Evolutionary conservation across 495 filamentous ascomycete genomes (phyloP).

Genomic region (Letharia lupina): DNA sequence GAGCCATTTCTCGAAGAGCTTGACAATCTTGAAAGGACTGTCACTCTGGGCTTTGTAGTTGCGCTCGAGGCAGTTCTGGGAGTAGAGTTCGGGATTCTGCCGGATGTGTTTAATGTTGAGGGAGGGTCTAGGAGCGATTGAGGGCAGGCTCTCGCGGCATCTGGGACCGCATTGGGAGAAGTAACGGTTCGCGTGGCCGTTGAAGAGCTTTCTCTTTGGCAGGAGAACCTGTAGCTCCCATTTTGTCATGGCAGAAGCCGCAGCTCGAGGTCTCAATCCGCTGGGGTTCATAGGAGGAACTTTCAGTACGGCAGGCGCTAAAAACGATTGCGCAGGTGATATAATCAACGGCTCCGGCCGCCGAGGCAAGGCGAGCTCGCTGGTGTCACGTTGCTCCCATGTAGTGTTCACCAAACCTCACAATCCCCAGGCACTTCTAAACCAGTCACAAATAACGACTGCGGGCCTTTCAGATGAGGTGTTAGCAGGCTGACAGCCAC

Average conservation of each 20-base stretch:
- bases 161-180: slow-evolving; percentile 15
- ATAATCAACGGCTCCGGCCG: not conserved
- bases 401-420: not conserved
- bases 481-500: not conserved
- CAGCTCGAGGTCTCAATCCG: not conserved
- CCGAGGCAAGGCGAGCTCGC: not conserved
- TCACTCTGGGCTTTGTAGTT: slow-evolving; percentile 65
- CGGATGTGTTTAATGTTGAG: slow-evolving; percentile 87
- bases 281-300: not conserved
- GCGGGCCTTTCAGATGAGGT: not conserved
- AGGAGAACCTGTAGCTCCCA: not conserved
- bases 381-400: not conserved
- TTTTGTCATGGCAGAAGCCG: slow-evolving; percentile 5
- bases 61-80: slow-evolving; percentile 71
- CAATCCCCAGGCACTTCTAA: not conserved
- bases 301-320: not conserved
- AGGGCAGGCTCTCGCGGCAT: slow-evolving; percentile 20
- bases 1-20: slow-evolving; percentile 59
- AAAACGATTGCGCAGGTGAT: not conserved
- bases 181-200: not conserved
- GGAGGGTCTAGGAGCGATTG: slow-evolving; percentile 67
- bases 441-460: not conserved
- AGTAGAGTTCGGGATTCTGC: slow-evolving; percentile 65
- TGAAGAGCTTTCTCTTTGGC: not conserved
- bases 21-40: slow-evolving; percentile 60